These are phyloP conservation scores for Aspergillus indologenus DNA, from an alignment of 495 filamentous ascomycete genomes.

Conservation along the genomic window DNA sequence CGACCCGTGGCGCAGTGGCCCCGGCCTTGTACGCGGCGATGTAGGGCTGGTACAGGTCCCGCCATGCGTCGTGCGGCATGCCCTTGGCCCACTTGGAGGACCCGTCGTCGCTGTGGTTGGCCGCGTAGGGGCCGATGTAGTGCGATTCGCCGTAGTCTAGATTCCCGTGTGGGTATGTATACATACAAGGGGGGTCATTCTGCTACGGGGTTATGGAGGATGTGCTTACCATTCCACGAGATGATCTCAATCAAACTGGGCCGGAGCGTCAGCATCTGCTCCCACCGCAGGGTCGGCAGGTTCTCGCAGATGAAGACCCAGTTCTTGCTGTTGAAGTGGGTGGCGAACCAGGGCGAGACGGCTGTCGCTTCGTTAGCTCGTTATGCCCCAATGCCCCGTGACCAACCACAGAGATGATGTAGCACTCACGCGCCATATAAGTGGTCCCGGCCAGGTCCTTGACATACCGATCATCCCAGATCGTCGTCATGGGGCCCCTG, in stretches of 20 bases:
- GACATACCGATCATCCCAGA: constrained; percentile 29
- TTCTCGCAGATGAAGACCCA: constrained; percentile 53
- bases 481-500: constrained; percentile 27
- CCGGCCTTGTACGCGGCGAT: constrained; percentile 57
- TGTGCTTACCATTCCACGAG: constrained; percentile 53
- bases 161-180: not conserved
- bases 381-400: no score
- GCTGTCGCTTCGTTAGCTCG: constrained; percentile 12
- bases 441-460: constrained; percentile 12
- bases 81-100: constrained; percentile 57
- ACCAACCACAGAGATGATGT: no score
- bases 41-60: constrained; percentile 46
- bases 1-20: constrained; percentile 31
- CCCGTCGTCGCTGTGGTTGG: constrained; percentile 52
- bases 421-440: constrained; percentile 37
- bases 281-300: constrained; percentile 48
- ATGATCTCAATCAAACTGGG: constrained; percentile 57
- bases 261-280: constrained; percentile 44
- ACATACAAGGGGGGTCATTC: not conserved
- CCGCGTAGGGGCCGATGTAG: constrained; percentile 45
- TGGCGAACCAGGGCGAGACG: constrained; percentile 40
- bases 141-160: constrained; percentile 58
- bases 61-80: constrained; percentile 46
- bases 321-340: constrained; percentile 48
- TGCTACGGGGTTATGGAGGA: not conserved